Conservation (phyloP, 2,329 filamentous ascomycete species). For the Pezicula carpinea region DNA sequence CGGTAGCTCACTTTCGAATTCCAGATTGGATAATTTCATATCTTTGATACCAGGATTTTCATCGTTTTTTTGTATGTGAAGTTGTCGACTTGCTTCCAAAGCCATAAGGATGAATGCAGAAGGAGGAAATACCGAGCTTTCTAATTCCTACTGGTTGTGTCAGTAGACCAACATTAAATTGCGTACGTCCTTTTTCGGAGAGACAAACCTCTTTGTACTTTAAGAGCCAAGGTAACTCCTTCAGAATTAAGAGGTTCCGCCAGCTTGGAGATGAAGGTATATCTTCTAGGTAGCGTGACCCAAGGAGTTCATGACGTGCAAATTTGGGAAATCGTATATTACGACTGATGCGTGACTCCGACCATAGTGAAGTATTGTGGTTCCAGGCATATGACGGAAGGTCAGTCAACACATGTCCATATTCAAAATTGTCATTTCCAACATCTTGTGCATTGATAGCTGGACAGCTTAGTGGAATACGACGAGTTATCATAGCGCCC, state of each 20-base stretch:
- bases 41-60: not conserved
- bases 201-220: conserved; percentile 15
- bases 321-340: conserved; percentile 39
- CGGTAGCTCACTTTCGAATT: not conserved
- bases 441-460: not conserved
- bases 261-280: conserved; percentile 19
- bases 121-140: conserved; percentile 18
- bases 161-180: no score
- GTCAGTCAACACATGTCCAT: conserved; percentile 1
- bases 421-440: not conserved
- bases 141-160: not conserved
- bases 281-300: conserved; percentile 21
- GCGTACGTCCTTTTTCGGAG: not conserved
- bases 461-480: not conserved
- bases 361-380: conserved; percentile 44
- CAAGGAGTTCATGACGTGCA: conserved; percentile 44
- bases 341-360: conserved; percentile 42
- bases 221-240: conserved; percentile 23
- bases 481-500: not conserved
- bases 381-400: conserved; percentile 50
- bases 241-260: conserved; percentile 22
- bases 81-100: conserved; percentile 18
- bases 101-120: conserved; percentile 27
- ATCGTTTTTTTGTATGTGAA: not conserved
- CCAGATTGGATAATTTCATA: not conserved